A percentile compares a stretch with the other conserved stretches of the same genome.
Conservation (phyloP, 176 grass and related monocot species). For the Lolium rigidum region DNA sequence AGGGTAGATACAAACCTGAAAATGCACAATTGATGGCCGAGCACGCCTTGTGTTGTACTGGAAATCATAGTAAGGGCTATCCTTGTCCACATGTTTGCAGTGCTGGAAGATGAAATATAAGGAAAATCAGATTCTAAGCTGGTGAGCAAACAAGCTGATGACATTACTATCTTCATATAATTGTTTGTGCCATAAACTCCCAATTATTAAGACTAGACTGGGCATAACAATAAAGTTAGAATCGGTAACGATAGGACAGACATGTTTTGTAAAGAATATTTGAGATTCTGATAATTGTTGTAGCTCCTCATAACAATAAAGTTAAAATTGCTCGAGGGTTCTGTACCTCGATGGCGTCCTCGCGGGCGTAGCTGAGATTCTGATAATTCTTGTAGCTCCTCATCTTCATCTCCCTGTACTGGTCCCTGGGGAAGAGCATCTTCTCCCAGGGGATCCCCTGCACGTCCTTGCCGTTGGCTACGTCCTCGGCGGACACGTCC, state of each 20-base stretch:
- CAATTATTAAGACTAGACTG: background rate
- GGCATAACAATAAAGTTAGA: slow-evolving; percentile 13
- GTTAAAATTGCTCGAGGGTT: background rate
- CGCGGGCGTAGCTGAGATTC: slow-evolving; percentile 48
- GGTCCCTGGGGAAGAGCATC: slow-evolving; percentile 54
- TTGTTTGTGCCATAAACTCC: background rate
- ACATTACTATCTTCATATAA: background rate
- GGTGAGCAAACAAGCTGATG: slow-evolving; percentile 14
- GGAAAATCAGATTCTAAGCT: slow-evolving; percentile 31
- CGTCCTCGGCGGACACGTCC: slow-evolving; percentile 50
- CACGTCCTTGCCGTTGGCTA: slow-evolving; percentile 56
- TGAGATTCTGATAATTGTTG: no score
- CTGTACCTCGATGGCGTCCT: slow-evolving; percentile 55
- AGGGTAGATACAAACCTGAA: slow-evolving; percentile 69
- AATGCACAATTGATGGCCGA: slow-evolving; percentile 80
- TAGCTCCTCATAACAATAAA: no score
- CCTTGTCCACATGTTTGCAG: slow-evolving; percentile 62
- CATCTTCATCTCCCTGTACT: slow-evolving; percentile 69
- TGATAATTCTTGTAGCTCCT: slow-evolving; percentile 74
- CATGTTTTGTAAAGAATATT: background rate
- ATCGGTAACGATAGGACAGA: background rate
- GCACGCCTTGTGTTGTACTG: slow-evolving; percentile 83
- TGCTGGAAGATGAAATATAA: slow-evolving; percentile 51
- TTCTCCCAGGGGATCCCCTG: slow-evolving; percentile 80
- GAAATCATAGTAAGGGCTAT: slow-evolving; percentile 78